Evolutionary conservation across 1,284 basidiomycete species (phyloP).

Genomic region (Coriolopsis trogii): DNA sequence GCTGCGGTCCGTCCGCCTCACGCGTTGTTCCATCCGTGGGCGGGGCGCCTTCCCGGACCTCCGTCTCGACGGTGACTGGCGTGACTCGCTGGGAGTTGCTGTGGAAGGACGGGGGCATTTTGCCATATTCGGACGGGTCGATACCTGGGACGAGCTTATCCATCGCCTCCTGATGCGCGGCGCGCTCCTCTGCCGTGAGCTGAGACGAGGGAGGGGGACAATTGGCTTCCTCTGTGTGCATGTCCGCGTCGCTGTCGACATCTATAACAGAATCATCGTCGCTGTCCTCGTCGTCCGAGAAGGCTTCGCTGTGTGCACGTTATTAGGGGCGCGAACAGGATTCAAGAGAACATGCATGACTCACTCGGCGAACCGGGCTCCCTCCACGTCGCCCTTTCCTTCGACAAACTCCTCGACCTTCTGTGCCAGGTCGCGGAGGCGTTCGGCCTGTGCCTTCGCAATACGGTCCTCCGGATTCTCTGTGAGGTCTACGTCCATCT

Average conservation of each 20-base stretch:
- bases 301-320: constrained; percentile 61
- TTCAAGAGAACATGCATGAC: constrained; percentile 29
- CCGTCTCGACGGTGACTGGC: constrained; percentile 50
- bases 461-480: constrained; percentile 48
- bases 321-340: no score
- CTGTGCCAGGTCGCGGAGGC: constrained; percentile 74
- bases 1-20: constrained; percentile 20
- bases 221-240: constrained; percentile 4
- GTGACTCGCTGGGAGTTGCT: constrained; percentile 69
- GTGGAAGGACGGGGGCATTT: constrained; percentile 75
- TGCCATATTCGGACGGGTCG: constrained; percentile 74
- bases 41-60: constrained; percentile 36
- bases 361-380: constrained; percentile 87
- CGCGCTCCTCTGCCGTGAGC: constrained; percentile 30
- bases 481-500: constrained; percentile 51
- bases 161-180: constrained; percentile 61
- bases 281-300: constrained; percentile 55
- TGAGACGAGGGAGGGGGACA: not conserved
- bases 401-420: constrained; percentile 89
- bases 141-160: constrained; percentile 71
- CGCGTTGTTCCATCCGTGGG: constrained; percentile 3
- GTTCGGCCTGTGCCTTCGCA: constrained; percentile 66
- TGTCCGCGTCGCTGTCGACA: constrained; percentile 3
- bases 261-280: constrained; percentile 33
- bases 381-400: constrained; percentile 84